Evolutionary conservation across 495 filamentous ascomycete genomes (phyloP).

Genomic region (Trichoderma erinaceum): DNA sequence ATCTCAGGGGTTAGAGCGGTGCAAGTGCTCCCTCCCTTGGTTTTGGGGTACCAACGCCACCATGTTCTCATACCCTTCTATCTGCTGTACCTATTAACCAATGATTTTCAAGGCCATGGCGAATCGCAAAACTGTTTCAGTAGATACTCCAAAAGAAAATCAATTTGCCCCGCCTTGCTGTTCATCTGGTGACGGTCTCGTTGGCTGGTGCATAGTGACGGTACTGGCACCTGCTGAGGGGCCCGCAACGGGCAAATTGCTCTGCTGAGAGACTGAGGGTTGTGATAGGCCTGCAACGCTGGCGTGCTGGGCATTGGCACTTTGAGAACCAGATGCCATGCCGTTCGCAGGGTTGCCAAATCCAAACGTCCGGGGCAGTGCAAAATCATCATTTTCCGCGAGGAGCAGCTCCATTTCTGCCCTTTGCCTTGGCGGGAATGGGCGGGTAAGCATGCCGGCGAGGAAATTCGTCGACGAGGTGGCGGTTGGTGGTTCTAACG

Average conservation of each 20-base stretch:
- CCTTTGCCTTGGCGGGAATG: background rate
- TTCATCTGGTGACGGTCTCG: background rate
- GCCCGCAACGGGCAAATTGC: background rate
- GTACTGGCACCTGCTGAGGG: background rate
- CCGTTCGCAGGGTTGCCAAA: background rate
- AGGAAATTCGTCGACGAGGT: background rate
- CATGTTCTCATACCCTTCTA: background rate
- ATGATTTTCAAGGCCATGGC: background rate
- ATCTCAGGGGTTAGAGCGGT: background rate
- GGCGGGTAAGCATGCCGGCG: background rate
- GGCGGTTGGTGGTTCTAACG: background rate
- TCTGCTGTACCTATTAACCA: background rate
- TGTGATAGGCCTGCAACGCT: constrained; percentile 2
- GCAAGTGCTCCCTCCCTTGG: background rate
- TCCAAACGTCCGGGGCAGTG: background rate
- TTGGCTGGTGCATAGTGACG: constrained; percentile 1
- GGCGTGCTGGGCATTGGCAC: background rate
- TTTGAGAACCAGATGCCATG: background rate
- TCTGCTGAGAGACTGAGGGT: constrained; percentile 1
- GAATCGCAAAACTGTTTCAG: background rate
- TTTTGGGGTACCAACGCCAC: background rate
- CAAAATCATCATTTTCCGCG: background rate
- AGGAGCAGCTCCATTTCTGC: background rate
- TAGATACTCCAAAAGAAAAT: background rate
- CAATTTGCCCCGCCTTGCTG: background rate